phyloP scores from a whole-genome alignment of 106 monocot genomes.

The Dendrobium officinale region DNA sequence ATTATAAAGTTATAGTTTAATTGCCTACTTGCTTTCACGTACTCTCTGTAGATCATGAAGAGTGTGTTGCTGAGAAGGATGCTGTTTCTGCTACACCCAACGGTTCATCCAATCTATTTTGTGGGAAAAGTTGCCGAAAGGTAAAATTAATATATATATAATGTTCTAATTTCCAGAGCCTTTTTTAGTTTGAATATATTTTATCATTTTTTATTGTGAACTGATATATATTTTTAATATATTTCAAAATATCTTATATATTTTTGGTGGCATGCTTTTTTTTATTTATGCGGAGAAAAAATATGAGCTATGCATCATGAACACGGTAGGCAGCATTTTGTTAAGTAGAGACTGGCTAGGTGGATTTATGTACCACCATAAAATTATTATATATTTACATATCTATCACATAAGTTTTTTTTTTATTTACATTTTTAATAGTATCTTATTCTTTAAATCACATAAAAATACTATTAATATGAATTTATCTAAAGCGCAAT shows the following conservation, averaged over 20 bases:
- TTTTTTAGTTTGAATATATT: neutral
- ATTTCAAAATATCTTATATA: neutral
- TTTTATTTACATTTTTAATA: no score
- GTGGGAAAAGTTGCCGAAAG: slow-evolving; percentile 21
- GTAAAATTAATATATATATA: slow-evolving; percentile 4
- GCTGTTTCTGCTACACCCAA: slow-evolving; percentile 16
- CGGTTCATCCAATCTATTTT: slow-evolving; percentile 38
- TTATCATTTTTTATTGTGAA: neutral
- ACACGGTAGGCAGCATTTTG: neutral
- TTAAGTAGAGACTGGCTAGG: no score
- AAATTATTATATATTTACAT: no score
- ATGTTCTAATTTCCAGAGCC: neutral
- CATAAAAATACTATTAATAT: no score
- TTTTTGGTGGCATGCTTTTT: neutral
- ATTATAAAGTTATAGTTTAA: neutral
- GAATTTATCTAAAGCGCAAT: no score
- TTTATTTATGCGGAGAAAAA: neutral
- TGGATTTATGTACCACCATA: no score
- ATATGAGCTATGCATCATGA: neutral
- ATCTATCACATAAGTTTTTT: no score
- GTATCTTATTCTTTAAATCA: no score
- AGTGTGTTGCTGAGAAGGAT: slow-evolving; percentile 49
- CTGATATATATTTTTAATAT: neutral
- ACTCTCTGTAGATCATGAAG: slow-evolving; percentile 57
- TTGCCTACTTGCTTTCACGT: neutral